Evolutionary conservation across 768 basidiomycete genomes (phyloP), one percentile per base, ranked within the genome.

Genomic region (Flagelloscypha sp.): DNA sequence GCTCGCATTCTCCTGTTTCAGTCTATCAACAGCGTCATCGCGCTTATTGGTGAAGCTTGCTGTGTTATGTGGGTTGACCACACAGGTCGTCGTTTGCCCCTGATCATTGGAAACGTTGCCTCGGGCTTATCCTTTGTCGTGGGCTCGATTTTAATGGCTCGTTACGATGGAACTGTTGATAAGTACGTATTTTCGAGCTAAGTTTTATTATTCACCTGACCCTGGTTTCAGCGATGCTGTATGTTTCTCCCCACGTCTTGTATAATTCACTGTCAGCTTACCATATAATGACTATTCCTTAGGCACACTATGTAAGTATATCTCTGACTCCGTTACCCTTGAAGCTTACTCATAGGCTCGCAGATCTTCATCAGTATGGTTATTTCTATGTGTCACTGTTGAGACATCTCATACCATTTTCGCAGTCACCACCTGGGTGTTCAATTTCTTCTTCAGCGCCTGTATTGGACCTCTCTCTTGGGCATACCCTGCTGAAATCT

Each of bases 21-120:
- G 46, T 68, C 66, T 3, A 68, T 72, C 44, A 75, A 72, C 52
- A 68, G 65, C 18, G 52, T 73, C 29, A 70, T 75, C 37, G 71
- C 70, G 3, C 56, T 75, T 21, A 63, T 71, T 27, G 72, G 70
- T 4, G 69, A 75, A 43, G 55, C 42, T 4, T 62, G 58, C 38
- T 68, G 69, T 37, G 62, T 69, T 18, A 37, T 67, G 6, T 70
- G 63, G 60, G 51, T 68, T 13, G 68, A 71, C 38, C 51, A 51
- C 13, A 61, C 57, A 1, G 65, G 66, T 6, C 49, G 67, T 17
- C 47, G 66, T 27, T 35, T 44, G 35, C 67, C 67, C 2, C 46
- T 69, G 39, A 63, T 69, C 28, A 40, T 65, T 18, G 67, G 65
- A 1, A 69, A 69, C 42, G 31, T 62, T 7, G 56, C 45, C 5